Evolutionary conservation across 345 rosid genomes (phyloP), one percentile per base, ranked within the genome.

Genomic region (Bruguiera parviflora): DNA sequence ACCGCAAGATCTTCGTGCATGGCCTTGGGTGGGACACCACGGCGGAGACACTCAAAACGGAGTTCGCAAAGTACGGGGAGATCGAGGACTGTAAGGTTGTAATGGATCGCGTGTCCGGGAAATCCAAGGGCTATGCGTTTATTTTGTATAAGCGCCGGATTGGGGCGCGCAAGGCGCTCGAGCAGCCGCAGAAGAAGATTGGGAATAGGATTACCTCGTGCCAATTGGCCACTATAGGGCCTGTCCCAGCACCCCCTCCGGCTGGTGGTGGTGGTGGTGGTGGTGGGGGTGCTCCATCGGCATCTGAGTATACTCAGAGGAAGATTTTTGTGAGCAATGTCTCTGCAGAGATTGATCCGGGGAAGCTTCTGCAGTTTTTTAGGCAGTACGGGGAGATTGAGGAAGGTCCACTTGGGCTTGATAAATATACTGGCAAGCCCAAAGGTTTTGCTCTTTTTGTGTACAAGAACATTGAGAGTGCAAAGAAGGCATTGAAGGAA

Each of bases 21-120:
- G 98, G 95, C 3, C 88, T 90, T 21, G 86, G 91, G 5, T 90
- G 96, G 96, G 96, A 92, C 70, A 84, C 92, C 5, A 88, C 87
- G 22, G 80, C 87, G 0, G 95, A 88, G 55, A 79, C 84, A 33
- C 87, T 92, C 4, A 75, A 57, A 2, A 68, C 80, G 10, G 89
- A 77, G 58, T 92, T 92, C 61, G 78, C 75, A 8, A 80, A 83
- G 68, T 87, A 80, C 59, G 94, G 95, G 5, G 92, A 88, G 66
- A 90, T 90, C 51, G 91, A 88, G 80, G 98, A 90, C 28, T 88
- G 88, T 57, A 90, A 90, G 73, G 92, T 84, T 13, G 93, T 90
- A 11, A 82, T 79, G 0, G 98, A 92, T 72, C 83, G 82, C 70
- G 77, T 78, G 43, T 83, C 96, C 0, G 95, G 92, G 6, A 92